Evolutionary conservation across 257 asterid genomes (phyloP), one percentile per base, ranked within the genome.

Genomic region (Solanum medicagineum): DNA sequence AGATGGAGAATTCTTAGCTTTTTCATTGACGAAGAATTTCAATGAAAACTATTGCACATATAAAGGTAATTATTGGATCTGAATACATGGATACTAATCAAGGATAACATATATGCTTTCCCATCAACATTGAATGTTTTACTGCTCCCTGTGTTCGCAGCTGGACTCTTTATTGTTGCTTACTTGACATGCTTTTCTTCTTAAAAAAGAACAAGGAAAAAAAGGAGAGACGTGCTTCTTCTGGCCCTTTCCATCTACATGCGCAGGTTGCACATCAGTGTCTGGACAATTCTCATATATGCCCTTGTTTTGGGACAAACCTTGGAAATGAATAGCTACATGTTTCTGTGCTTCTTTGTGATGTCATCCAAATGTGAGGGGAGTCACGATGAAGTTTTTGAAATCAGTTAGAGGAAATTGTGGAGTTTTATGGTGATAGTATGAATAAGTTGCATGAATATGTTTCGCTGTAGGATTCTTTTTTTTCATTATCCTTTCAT

Each of bases 1-100:
- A 89, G 94, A 90, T 90, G 89, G 88, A 91, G 84, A 89, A 84
- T 89, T 89, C 89, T 85, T 90, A 89, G 86, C 92, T 55, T 89
- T 89, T 87, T 91, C 93, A 90, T 89, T 89, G 92, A 89, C 9
- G 92, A 87, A 94, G 93, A 90, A 87, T 84, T 87, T 89, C 91
- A 87, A 92, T 80, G 86, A 80, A 80, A 87, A 90, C 73, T 86
- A 66, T 88, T 85, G 87, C 91, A 84, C 56, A 20, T 79, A 84
- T 80, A 83, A 89, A 93, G 97, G 97, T 94, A 92, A 91, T 84
- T 87, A 83, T 80, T 85, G 80, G 84, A 88, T 83, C 88, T 88
- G 85, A 86, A 86, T 87, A 68, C 77, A 59, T 90, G 88, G 90
- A 85, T 87, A 8, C 84, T 86, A 60, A 62, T 70, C 44, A 53